Percentiles rank a stretch among this genome's conserved stretches.
phyloP scores from a whole-genome alignment of 225 moss, liverwort and hornwort genomes.

The Pseudoscleropodium purum region DNA sequence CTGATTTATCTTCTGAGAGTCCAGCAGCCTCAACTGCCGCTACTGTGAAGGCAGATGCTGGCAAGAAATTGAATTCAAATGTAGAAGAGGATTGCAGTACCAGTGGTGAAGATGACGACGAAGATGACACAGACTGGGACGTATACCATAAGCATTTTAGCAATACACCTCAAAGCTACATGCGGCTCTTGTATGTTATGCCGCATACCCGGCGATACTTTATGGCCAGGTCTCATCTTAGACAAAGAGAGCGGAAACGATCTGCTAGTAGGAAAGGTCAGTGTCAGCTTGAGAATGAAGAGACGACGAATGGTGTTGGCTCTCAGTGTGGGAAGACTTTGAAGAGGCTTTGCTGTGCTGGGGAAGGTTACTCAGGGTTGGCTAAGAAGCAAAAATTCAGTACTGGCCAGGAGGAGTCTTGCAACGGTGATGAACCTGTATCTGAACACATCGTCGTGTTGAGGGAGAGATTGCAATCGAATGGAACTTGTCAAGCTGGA shows the following conservation, averaged over 20 bases:
- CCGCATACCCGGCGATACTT: constrained; percentile 83
- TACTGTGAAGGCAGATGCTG: constrained; percentile 7
- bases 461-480: constrained; percentile 25
- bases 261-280: constrained; percentile 27
- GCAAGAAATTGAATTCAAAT: constrained; percentile 4
- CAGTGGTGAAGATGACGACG: constrained; percentile 36
- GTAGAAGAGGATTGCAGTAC: constrained; percentile 41
- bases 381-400: constrained; percentile 21
- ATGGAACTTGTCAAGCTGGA: constrained; percentile 26
- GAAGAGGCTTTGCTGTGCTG: constrained; percentile 16
- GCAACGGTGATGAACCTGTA: background rate
- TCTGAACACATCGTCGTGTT: constrained; percentile 11
- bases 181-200: constrained; percentile 70
- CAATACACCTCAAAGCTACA: constrained; percentile 43
- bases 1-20: constrained; percentile 10
- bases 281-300: constrained; percentile 22
- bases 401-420: background rate
- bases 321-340: constrained; percentile 6
- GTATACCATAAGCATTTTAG: constrained; percentile 62
- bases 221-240: constrained; percentile 56
- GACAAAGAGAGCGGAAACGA: constrained; percentile 44
- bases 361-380: background rate
- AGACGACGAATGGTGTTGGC: background rate
- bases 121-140: constrained; percentile 60
- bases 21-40: background rate